phyloP scores from a whole-genome alignment of 805 yeast genomes.

The Wickerhamomyces bovis region DNA sequence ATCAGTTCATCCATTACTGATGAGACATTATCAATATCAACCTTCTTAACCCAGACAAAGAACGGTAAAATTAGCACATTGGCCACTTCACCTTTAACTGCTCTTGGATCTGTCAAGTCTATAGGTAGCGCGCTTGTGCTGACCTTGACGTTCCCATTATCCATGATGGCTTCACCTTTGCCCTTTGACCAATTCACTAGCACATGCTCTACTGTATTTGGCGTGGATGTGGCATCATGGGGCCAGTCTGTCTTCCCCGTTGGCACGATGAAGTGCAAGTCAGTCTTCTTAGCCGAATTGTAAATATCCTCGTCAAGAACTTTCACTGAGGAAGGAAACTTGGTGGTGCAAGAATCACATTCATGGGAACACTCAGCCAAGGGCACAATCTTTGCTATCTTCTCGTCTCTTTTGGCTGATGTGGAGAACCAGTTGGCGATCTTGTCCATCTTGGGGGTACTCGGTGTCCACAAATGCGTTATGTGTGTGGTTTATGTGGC shows the following conservation, averaged over 20 bases:
- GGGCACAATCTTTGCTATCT: constrained; percentile 33
- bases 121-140: constrained; percentile 51
- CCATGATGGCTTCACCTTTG: constrained; percentile 19
- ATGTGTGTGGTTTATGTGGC: no score
- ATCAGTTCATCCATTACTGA: constrained; percentile 39
- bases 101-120: constrained; percentile 38
- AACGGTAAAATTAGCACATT: constrained; percentile 68
- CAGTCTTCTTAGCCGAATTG: constrained; percentile 65
- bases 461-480: no score
- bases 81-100: constrained; percentile 38
- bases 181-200: constrained; percentile 35
- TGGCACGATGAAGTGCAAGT: constrained; percentile 70
- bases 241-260: constrained; percentile 86
- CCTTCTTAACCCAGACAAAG: constrained; percentile 60
- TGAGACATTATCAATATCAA: constrained; percentile 38
- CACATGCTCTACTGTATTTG: constrained; percentile 39
- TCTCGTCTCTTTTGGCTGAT: constrained; percentile 18
- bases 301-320: constrained; percentile 38
- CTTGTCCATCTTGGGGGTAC: no score
- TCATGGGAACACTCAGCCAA: constrained; percentile 45
- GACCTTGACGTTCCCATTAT: constrained; percentile 37
- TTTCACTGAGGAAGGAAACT: constrained; percentile 46
- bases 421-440: neutral
- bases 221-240: constrained; percentile 57
- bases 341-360: constrained; percentile 49